phyloP scores from a whole-genome alignment of 2,329 filamentous ascomycete species.

The Knufia fluminis region DNA sequence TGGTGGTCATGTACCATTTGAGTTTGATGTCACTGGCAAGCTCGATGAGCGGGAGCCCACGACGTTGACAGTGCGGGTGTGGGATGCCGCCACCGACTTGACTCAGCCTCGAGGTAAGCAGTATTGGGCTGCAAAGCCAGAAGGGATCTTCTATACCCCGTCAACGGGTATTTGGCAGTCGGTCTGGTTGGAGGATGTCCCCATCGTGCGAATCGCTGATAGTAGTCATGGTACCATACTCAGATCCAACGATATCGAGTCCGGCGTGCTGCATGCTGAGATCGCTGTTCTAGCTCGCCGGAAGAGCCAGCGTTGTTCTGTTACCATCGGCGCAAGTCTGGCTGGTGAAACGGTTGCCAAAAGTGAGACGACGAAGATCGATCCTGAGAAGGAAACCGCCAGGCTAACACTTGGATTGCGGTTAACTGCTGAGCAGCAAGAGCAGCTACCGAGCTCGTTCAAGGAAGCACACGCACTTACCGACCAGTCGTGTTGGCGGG shows the following conservation, averaged over 20 bases:
- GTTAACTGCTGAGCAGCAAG: not conserved
- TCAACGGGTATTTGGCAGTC: slow-evolving; percentile 68
- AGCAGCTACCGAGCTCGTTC: slow-evolving; percentile 30
- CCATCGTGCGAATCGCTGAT: slow-evolving; percentile 47
- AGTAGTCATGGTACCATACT: slow-evolving; percentile 55
- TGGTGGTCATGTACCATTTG: slow-evolving; percentile 56
- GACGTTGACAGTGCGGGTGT: slow-evolving; percentile 12
- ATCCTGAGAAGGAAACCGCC: slow-evolving; percentile 26
- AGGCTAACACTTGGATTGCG: slow-evolving; percentile 1
- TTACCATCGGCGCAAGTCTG: slow-evolving; percentile 48
- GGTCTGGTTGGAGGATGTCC: slow-evolving; percentile 61
- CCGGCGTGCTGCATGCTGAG: slow-evolving; percentile 43
- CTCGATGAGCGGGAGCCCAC: slow-evolving; percentile 29
- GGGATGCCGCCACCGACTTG: slow-evolving; percentile 44
- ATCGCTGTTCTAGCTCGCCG: slow-evolving; percentile 38
- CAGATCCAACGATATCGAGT: slow-evolving; percentile 47
- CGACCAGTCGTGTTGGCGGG: slow-evolving; percentile 44
- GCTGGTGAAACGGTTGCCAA: slow-evolving; percentile 41
- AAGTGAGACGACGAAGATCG: slow-evolving; percentile 37
- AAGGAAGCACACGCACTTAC: slow-evolving; percentile 48
- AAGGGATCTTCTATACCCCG: slow-evolving; percentile 61
- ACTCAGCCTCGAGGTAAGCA: slow-evolving; percentile 60
- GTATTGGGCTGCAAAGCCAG: slow-evolving; percentile 51
- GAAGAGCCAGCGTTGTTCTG: slow-evolving; percentile 20
- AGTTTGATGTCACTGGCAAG: slow-evolving; percentile 47